Conservation (phyloP, 257 asterid species). For the Leptodermis oblonga region DNA sequence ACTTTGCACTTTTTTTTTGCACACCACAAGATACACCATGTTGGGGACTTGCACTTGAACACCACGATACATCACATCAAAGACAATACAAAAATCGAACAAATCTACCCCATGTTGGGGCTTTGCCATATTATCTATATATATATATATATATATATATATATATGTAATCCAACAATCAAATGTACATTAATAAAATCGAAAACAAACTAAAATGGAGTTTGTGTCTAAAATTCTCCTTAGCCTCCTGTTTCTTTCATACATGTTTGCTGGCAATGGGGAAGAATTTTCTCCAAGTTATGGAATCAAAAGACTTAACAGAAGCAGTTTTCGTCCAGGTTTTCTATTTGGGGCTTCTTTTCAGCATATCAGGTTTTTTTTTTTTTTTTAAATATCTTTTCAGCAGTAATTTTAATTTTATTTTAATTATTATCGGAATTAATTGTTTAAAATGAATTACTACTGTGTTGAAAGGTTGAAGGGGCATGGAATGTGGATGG, state of each 20-base stretch:
- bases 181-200: too few species aligned
- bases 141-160: too few species aligned
- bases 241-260: background rate
- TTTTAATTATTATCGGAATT: background rate
- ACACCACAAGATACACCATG: too few species aligned
- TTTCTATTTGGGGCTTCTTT: conserved; percentile 1
- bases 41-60: too few species aligned
- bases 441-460: background rate
- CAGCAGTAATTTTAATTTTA: background rate
- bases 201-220: too few species aligned
- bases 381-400: background rate
- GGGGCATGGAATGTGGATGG: conserved; percentile 14
- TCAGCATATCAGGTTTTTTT: background rate
- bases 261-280: background rate
- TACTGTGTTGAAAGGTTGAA: background rate
- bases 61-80: too few species aligned
- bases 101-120: too few species aligned
- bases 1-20: too few species aligned
- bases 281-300: background rate
- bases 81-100: too few species aligned
- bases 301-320: background rate
- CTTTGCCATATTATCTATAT: too few species aligned
- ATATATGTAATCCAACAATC: background rate
- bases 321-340: background rate
- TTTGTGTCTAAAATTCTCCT: background rate